Evolutionary conservation across 495 filamentous ascomycete species (phyloP), one percentile per base, ranked within the genome.

Genomic region (Penicillium alfredii): DNA sequence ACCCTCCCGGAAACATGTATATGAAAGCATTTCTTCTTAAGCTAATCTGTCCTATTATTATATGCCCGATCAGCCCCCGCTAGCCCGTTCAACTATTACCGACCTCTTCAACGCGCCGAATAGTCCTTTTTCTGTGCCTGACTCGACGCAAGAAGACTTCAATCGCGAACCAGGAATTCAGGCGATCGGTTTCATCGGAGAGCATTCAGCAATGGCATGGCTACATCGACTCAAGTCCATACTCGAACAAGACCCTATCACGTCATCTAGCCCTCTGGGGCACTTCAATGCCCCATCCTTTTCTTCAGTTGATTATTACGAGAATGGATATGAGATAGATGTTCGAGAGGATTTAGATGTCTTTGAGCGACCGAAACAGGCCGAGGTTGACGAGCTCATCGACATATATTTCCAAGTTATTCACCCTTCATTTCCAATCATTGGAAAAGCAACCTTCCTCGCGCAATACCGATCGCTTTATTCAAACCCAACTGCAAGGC

Each of bases 131-230:
- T n/a, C n/a, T n/a, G n/a, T n/a, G n/a, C n/a, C n/a, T n/a, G n/a
- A n/a, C n/a, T n/a, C n/a, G 69, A 66, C 74, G 22, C 51, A 69
- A 20, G 72, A 80, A 50, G 78, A 81, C 34, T 66, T 69, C 18
- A 74, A 75, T 42, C 63, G 60, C 6, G 68, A 63, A 37, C 61
- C 66, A 29, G 56, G 55, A 17, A 50, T 63, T 14, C 61, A 64
- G 30, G 55, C 60, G 1, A 72, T 68, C 24, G 78, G 78, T 0
- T 79, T 73, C 47, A 51, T 79, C 20, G 78, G 78, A 13, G 77
- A 76, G 36, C 75, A 71, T 31, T 81, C 76, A 2, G 74, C 76
- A 28, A 59, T 76, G 10, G 57, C 63, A 25, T 81, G 78, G 78
- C 55, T 79, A 19, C 69, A 72, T 47, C 49, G 58, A 33, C 41